phyloP scores from a whole-genome alignment of 2,329 filamentous ascomycete species.

The Nemania sp. region DNA sequence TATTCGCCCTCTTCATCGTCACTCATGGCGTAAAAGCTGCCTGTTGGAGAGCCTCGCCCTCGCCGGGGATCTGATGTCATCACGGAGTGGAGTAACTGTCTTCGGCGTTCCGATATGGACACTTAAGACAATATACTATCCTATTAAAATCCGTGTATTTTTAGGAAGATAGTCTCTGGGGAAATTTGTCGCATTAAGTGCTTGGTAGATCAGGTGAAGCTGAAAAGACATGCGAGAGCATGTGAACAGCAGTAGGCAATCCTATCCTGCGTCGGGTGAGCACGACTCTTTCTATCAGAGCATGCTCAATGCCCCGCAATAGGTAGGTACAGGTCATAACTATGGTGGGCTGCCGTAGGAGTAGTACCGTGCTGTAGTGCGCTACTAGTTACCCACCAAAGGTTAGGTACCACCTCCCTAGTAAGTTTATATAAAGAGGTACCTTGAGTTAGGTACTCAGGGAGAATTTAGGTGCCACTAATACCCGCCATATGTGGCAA shows the following conservation, averaged over 20 bases:
- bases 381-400: too few species aligned
- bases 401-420: too few species aligned
- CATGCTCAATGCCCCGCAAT: constrained; percentile 30
- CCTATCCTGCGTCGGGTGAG: constrained; percentile 21
- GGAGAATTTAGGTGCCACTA: neutral
- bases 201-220: constrained; percentile 20
- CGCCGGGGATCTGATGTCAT: constrained; percentile 53
- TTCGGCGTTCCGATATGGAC: constrained; percentile 12
- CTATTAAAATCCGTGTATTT: neutral
- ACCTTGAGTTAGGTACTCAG: neutral
- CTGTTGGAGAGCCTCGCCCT: constrained; percentile 75
- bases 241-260: constrained; percentile 28
- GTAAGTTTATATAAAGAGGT: neutral
- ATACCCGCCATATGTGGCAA: constrained; percentile 24
- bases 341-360: constrained; percentile 14
- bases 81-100: constrained; percentile 39
- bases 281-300: constrained; percentile 23
- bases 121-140: constrained; percentile 1
- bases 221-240: constrained; percentile 11
- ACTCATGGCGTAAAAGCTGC: constrained; percentile 94
- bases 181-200: neutral
- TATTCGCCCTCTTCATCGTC: constrained; percentile 97
- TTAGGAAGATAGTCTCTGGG: neutral
- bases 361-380: neutral
- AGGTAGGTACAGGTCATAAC: neutral